A percentile compares a stretch with the other conserved stretches of the same genome.
Evolutionary conservation across 805 yeast species (phyloP).

Genomic region (Cephaloascus albidus): DNA sequence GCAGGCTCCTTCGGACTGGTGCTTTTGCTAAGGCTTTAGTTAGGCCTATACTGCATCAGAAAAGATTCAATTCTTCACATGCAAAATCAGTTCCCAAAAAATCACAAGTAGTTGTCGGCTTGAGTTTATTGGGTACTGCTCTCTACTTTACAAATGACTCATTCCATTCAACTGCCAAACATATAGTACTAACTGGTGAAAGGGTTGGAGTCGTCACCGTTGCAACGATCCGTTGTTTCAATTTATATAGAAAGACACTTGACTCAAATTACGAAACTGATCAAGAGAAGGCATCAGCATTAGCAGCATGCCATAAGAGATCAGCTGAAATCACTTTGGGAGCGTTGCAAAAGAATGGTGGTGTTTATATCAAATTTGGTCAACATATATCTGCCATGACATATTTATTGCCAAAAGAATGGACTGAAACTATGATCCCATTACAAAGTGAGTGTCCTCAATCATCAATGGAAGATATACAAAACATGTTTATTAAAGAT

Average conservation of each 20-base stretch:
- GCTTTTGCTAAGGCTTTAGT: too few relatives aligned
- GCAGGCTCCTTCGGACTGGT: too few relatives aligned
- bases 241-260: conserved; percentile 53
- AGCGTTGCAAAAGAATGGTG: conserved; percentile 83
- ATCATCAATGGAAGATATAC: conserved; percentile 62
- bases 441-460: conserved; percentile 86
- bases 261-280: conserved; percentile 28
- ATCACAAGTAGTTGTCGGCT: conserved; percentile 15
- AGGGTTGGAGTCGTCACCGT: conserved; percentile 54
- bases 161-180: conserved; percentile 21
- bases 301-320: conserved; percentile 56
- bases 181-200: conserved; percentile 24
- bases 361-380: conserved; percentile 88
- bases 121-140: conserved; percentile 17
- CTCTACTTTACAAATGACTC: conserved; percentile 27
- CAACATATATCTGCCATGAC: conserved; percentile 92
- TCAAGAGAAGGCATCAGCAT: conserved; percentile 38
- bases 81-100: conserved; percentile 1
- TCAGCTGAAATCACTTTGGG: conserved; percentile 74
- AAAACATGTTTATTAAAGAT: conserved; percentile 58
- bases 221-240: conserved; percentile 70
- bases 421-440: conserved; percentile 94
- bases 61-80: background rate
- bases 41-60: background rate
- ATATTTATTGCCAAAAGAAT: conserved; percentile 80